A percentile compares a stretch with the other conserved stretches of the same genome.
Conservation (phyloP, 75 land plant genomes). For the Pseudotsuga menziesii region DNA sequence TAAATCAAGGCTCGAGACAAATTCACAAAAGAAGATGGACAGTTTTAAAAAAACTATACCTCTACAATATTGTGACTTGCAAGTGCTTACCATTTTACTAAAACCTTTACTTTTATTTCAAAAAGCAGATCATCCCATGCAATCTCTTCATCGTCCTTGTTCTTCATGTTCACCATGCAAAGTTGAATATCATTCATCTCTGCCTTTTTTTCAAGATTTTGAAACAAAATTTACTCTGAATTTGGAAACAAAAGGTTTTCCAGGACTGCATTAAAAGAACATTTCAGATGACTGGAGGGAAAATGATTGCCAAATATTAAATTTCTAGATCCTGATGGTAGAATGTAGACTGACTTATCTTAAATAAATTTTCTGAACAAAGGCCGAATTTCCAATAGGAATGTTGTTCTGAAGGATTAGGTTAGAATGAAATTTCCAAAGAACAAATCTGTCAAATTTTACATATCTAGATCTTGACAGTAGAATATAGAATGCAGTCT, state of each 20-base stretch:
- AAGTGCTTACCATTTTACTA: too few species aligned
- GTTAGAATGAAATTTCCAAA: too few species aligned
- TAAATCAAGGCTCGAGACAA: too few species aligned
- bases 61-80: too few species aligned
- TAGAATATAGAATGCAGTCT: background rate
- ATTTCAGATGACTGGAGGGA: background rate
- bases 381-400: background rate
- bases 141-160: background rate
- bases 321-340: background rate
- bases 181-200: background rate
- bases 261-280: background rate
- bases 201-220: background rate
- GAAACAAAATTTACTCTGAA: background rate
- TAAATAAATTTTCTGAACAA: background rate
- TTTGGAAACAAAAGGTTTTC: background rate
- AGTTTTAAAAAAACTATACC: too few species aligned
- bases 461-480: background rate
- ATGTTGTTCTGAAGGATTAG: too few species aligned
- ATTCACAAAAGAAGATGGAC: too few species aligned
- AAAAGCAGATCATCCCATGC: background rate
- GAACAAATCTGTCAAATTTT: background rate
- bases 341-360: background rate
- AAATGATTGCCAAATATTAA: background rate
- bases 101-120: too few species aligned
- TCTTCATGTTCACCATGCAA: background rate